Conservation (phyloP, 371 early-diverging fungal genomes). For the Mortierella sp. region DNA sequence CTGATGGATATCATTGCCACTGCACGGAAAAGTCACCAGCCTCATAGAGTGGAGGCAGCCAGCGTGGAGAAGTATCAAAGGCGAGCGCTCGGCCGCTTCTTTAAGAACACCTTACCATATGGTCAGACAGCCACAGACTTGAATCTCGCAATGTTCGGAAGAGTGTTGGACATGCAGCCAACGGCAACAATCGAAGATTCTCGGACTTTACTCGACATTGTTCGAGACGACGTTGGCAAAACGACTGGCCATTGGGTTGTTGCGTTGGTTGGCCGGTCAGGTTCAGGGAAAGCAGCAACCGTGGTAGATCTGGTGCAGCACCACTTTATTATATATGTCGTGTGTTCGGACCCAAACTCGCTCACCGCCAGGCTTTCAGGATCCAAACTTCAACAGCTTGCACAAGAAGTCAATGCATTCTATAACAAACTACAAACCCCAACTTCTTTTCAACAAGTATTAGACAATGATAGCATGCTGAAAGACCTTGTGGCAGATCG, state of each 20-base stretch:
- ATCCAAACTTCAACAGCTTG: conserved; percentile 21
- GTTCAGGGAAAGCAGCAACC: conserved; percentile 41
- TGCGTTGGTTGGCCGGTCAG: conserved; percentile 35
- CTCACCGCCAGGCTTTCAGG: conserved; percentile 19
- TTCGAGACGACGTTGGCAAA: conserved; percentile 14
- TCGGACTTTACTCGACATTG: conserved; percentile 9
- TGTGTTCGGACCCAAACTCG: conserved; percentile 10
- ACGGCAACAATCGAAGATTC: conserved; percentile 8
- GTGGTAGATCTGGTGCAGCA: conserved; percentile 29
- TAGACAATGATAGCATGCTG: not conserved
- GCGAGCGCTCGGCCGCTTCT: not conserved
- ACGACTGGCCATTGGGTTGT: conserved; percentile 12
- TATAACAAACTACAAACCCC: not conserved
- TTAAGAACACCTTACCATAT: conserved; percentile 16
- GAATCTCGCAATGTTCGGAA: conserved; percentile 30
- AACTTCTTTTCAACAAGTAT: not conserved
- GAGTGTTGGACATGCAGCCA: conserved; percentile 27
- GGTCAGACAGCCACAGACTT: conserved; percentile 7
- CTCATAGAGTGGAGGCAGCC: not conserved
- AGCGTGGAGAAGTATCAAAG: not conserved
- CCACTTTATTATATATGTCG: conserved; percentile 30
- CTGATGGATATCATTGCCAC: not conserved
- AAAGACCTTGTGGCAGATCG: conserved; percentile 6
- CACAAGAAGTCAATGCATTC: conserved; percentile 20
- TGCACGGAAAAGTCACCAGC: not conserved